phyloP scores from a whole-genome alignment of 2,329 filamentous ascomycete species.

The Monosporascus cannonballus region DNA sequence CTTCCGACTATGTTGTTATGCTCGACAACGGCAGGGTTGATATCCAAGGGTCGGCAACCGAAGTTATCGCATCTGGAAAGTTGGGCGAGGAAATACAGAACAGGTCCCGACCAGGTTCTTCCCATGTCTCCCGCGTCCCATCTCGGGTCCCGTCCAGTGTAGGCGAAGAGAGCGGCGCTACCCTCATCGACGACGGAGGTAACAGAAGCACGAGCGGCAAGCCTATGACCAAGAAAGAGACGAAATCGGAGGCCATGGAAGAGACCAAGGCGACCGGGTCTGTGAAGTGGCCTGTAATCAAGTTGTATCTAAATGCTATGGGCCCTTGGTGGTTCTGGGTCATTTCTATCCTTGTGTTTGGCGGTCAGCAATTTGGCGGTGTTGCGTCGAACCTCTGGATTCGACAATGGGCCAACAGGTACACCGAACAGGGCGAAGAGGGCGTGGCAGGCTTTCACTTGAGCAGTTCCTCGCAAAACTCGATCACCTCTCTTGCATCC shows the following conservation, averaged over 20 bases:
- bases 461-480: conserved; percentile 29
- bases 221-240: conserved; percentile 39
- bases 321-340: conserved; percentile 97
- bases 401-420: conserved; percentile 89
- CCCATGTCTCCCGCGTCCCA: conserved; percentile 62
- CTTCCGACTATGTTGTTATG: conserved; percentile 73
- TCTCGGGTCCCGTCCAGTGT: conserved; percentile 75
- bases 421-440: conserved; percentile 42
- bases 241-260: conserved; percentile 50
- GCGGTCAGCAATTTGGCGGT: conserved; percentile 74
- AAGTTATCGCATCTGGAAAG: conserved; percentile 80
- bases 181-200: conserved; percentile 47
- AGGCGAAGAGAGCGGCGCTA: conserved; percentile 54
- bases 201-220: conserved; percentile 42
- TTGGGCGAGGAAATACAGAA: conserved; percentile 78
- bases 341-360: conserved; percentile 67
- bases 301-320: conserved; percentile 84
- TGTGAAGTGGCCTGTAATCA: conserved; percentile 81
- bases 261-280: conserved; percentile 81
- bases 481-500: conserved; percentile 28
- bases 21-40: conserved; percentile 81
- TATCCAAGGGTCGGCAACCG: conserved; percentile 67
- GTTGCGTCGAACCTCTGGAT: conserved; percentile 95
- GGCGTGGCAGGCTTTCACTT: conserved; percentile 29
- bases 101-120: conserved; percentile 64